Conservation (phyloP, 2,329 filamentous ascomycete genomes). For the Thyridium curvatum region DNA sequence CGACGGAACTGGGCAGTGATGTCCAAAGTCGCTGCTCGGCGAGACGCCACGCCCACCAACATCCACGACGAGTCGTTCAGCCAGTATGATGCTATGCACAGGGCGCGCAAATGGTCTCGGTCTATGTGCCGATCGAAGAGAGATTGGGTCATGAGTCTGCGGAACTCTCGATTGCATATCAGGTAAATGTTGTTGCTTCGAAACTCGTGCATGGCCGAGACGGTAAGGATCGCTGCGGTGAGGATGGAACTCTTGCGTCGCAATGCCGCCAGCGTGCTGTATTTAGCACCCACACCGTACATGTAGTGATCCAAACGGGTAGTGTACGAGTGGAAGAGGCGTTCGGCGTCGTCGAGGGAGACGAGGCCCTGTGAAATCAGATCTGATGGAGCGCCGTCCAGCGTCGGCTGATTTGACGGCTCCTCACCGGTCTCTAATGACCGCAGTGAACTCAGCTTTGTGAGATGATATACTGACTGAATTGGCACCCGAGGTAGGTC, state of each 20-base stretch:
- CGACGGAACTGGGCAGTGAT: constrained; percentile 34
- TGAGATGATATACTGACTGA: constrained; percentile 26
- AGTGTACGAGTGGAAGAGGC: constrained; percentile 43
- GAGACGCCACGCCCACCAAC: constrained; percentile 47
- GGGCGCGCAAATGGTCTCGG: constrained; percentile 48
- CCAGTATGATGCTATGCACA: constrained; percentile 58
- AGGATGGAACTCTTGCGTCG: constrained; percentile 49
- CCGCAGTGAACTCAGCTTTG: constrained; percentile 20
- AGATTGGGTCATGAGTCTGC: constrained; percentile 41
- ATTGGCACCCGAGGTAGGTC: constrained; percentile 29
- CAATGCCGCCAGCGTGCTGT: constrained; percentile 41
- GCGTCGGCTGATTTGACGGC: constrained; percentile 1
- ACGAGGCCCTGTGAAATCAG: constrained; percentile 33
- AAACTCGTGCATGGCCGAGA: constrained; percentile 51
- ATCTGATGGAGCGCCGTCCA: constrained; percentile 10
- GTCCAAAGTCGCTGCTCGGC: constrained; percentile 41
- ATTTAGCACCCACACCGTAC: constrained; percentile 43
- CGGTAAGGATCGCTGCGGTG: constrained; percentile 48
- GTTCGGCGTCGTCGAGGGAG: constrained; percentile 39
- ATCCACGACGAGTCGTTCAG: constrained; percentile 57
- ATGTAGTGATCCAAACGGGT: constrained; percentile 43
- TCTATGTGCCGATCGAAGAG: constrained; percentile 21
- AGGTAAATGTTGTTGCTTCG: constrained; percentile 44
- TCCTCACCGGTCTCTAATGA: constrained; percentile 17
- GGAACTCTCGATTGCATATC: constrained; percentile 47